Base-by-base conservation (phyloP, 331 rosid species). In the Ulmus americana region DNA sequence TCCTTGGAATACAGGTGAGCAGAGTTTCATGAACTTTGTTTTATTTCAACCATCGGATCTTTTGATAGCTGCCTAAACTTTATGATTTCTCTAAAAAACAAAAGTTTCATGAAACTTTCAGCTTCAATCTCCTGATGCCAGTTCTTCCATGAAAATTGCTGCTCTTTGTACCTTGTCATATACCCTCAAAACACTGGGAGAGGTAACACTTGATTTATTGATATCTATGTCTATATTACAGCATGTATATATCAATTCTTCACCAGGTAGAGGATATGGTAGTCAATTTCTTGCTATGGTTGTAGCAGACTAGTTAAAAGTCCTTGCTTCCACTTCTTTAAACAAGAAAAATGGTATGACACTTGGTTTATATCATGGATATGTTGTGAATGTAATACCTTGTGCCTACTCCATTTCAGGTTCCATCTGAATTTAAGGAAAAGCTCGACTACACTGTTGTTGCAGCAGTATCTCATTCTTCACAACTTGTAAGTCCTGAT, bases 361-460 rank as follows among this genome's bases (percentile, higher is more conserved):
- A 40, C 46, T 15, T 59, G 13, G 14, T 54, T 60, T n/a, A 16
- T 45, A 6, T 7, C 40, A 9, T 10, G 10, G 8, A 41, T 57
- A 16, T 43, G 3, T 48, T 5, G 10, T 20, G 13, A 9, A 16
- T 6, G n/a, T 13, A 5, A 57, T 51, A 20, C 18, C 10, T 53
- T 55, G 61, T 67, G 70, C 56, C 65, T 59, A 67, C 55, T 55
- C 70, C 22, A 67, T 78, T 78, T 78, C 82, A 92, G 98, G 98
- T 89, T 80, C 95, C 98, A 6, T 70, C 64, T 70, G 98, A 92
- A 72, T 92, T 92, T 71, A 92, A 89, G 83, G 97, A 89, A 74
- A 81, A 89, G 76, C 97, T 92, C 75, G 98, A 92, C 76, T 45
- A 81, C 74, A 85, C 98, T 49, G 80, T 92, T 72, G 86, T 92